Conservation (phyloP, 495 filamentous ascomycete species). For the Aspergillus ellipticus region DNA sequence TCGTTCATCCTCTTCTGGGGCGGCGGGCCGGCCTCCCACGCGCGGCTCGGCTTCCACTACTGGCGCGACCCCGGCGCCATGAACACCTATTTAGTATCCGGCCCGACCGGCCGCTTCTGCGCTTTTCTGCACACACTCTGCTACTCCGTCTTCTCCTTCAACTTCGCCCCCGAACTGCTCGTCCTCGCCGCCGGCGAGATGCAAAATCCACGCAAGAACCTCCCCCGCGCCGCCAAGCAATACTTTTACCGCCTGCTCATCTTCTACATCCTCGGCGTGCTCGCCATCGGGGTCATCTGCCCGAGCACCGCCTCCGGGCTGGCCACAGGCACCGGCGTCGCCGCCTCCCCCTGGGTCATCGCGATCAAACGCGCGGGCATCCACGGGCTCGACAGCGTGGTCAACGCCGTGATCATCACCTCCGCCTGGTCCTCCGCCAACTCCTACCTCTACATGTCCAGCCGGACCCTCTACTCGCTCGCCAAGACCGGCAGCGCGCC, state of each 20-base stretch:
- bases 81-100: slow-evolving; percentile 23
- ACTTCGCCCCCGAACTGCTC: slow-evolving; percentile 44
- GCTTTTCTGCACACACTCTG: slow-evolving; percentile 23
- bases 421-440: slow-evolving; percentile 65
- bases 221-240: slow-evolving; percentile 70
- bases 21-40: slow-evolving; percentile 54
- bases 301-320: slow-evolving; percentile 46
- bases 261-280: slow-evolving; percentile 71
- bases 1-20: slow-evolving; percentile 62
- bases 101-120: slow-evolving; percentile 24
- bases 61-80: slow-evolving; percentile 66
- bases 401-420: slow-evolving; percentile 67
- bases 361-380: slow-evolving; percentile 57
- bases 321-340: slow-evolving; percentile 38
- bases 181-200: slow-evolving; percentile 56
- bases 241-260: slow-evolving; percentile 72
- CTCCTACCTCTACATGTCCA: slow-evolving; percentile 69
- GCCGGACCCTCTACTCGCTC: slow-evolving; percentile 51
- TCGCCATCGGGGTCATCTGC: slow-evolving; percentile 61
- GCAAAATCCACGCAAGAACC: slow-evolving; percentile 57
- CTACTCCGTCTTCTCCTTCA: slow-evolving; percentile 53
- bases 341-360: slow-evolving; percentile 51
- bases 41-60: slow-evolving; percentile 62
- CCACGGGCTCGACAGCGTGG: slow-evolving; percentile 56
- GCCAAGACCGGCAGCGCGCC: slow-evolving; percentile 38